Base-by-base conservation (phyloP, 805 yeast genomes). In the Lachancea mirantina region DNA sequence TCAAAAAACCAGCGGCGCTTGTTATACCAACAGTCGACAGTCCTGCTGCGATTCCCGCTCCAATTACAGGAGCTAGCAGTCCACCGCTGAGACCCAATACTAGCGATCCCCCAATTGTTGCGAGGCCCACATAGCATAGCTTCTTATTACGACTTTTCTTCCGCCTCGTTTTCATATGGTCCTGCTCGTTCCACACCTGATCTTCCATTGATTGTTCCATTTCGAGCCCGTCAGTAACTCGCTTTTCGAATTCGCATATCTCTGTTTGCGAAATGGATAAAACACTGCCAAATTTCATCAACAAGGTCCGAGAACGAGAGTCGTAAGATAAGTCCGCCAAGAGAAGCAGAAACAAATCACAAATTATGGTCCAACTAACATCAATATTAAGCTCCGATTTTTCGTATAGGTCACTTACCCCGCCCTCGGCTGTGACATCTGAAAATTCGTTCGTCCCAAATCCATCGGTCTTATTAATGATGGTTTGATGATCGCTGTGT, bases 21-120 rank as follows among this genome's bases (percentile, higher is more conserved):
- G 84, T 68, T 14, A 94, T 82, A 19, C 99, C 99, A 14, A 89
- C 75, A 0, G 98, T 92, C 1, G 96, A 79, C 24, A 92, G 65
- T 10, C 97, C 99, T 3, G 97, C 97, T 2, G 97, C 98, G 18
- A 92, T 52, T 49, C 99, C 99, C 2, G 97, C 97, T 31, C 97
- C 97, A 49, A 92, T 94, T 2, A 94, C 95, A 0, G 99, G 99
- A 0, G 98, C 98, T 27, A 92, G 62, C 26, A 92, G 59, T 5
- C 99, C 99, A 6, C 95, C 97, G 39, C 96, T 84, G 13, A 92
- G 64, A 2, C 99, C 99, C 38, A 92, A 73, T 2, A 92, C 95
- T 14, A 92, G 64, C 1, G 95, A 88, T 2, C 99, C 99, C 18
- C 97, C 97, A 10, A 88, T 69, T 6, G 97, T 92, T 0, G 99